A percentile compares a stretch with the other conserved stretches of the same genome.
phyloP scores from a whole-genome alignment of 129 eudicot genomes.

The Saussurea involucrata region DNA sequence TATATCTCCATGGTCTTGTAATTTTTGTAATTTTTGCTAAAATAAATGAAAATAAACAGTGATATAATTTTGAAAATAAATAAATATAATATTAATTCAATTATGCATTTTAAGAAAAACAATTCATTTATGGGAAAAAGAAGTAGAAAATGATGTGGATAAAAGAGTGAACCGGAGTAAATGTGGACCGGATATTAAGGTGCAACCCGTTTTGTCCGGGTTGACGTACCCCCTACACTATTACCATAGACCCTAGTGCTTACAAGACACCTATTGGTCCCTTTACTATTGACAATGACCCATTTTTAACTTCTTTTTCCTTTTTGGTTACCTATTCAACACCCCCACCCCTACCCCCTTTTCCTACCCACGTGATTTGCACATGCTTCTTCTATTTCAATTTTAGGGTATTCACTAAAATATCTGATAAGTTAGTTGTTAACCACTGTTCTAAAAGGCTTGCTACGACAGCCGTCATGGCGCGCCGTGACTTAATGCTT shows the following conservation, averaged over 20 bases:
- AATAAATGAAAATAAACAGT: no score
- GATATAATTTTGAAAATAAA: no score
- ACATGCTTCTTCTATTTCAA: not conserved
- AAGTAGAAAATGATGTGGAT: slow-evolving; percentile 7
- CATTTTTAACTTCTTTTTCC: slow-evolving; percentile 13
- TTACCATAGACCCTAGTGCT: not conserved
- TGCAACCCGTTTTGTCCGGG: slow-evolving; percentile 80
- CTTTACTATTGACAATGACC: slow-evolving; percentile 30
- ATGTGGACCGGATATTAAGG: slow-evolving; percentile 41
- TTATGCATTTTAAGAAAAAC: not conserved
- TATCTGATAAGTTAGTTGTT: no score
- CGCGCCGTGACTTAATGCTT: no score
- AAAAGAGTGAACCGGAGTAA: slow-evolving; percentile 20
- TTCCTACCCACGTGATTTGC: not conserved
- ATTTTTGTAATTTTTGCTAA: no score
- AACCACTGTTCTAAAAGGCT: no score
- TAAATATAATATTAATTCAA: no score
- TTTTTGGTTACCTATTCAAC: slow-evolving; percentile 20
- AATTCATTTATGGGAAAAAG: not conserved
- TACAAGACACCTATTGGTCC: slow-evolving; percentile 46
- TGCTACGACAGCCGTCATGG: no score
- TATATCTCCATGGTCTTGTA: no score
- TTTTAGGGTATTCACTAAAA: not conserved
- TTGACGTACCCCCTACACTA: slow-evolving; percentile 20
- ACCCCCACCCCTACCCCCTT: not conserved